Conservation (phyloP, 441 rosid genomes). For the Arabidopsis hybrid region DNA sequence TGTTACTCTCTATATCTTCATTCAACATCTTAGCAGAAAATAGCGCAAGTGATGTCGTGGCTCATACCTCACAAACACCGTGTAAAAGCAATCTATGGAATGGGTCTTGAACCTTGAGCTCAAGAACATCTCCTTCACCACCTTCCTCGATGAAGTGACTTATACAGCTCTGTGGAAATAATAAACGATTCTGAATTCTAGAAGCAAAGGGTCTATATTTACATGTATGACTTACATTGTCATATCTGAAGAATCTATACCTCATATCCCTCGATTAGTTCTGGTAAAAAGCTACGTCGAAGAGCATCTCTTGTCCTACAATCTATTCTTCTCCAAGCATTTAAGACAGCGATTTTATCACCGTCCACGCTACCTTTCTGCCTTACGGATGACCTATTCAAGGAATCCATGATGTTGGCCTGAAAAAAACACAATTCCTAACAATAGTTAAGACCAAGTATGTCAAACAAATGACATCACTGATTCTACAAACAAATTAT, state of each 20-base stretch:
- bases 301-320: slow-evolving; percentile 91
- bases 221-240: slow-evolving; percentile 4
- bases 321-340: slow-evolving; percentile 85
- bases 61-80: slow-evolving; percentile 90
- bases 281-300: slow-evolving; percentile 87
- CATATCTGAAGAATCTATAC: slow-evolving; percentile 43
- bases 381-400: slow-evolving; percentile 50
- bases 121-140: slow-evolving; percentile 63
- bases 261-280: slow-evolving; percentile 83
- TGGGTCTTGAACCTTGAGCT: slow-evolving; percentile 80
- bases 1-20: slow-evolving; percentile 25
- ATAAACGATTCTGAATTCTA: neutral
- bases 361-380: slow-evolving; percentile 61
- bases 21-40: neutral
- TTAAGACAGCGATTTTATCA: slow-evolving; percentile 71
- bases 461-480: slow-evolving; percentile 9
- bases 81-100: slow-evolving; percentile 87
- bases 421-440: slow-evolving; percentile 41
- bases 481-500: neutral
- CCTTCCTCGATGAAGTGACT: slow-evolving; percentile 64
- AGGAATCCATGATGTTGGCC: slow-evolving; percentile 67
- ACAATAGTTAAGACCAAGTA: slow-evolving; percentile 20
- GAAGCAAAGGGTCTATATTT: neutral
- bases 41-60: neutral
- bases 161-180: slow-evolving; percentile 60